Percentiles rank a stretch among this genome's conserved stretches.
phyloP scores from a whole-genome alignment of 345 rosid species.

The Citrus medica region DNA sequence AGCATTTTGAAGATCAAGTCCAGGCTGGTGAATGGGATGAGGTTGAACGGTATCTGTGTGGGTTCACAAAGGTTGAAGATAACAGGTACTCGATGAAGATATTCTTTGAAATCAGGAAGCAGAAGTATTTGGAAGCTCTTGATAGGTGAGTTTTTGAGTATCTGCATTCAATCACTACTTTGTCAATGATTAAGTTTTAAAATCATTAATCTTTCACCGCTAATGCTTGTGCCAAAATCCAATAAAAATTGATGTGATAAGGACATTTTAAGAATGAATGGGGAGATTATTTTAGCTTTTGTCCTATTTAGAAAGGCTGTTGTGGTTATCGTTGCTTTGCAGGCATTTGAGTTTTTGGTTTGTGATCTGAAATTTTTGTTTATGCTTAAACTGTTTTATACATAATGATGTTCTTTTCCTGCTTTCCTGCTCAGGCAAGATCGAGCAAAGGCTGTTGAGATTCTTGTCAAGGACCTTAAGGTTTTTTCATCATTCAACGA shows the following conservation, averaged over 20 bases:
- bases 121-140: conserved; percentile 84
- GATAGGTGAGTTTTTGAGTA: conserved; percentile 45
- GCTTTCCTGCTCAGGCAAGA: conserved; percentile 49
- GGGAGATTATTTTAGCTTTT: neutral
- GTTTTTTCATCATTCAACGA: conserved; percentile 70
- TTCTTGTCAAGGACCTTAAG: conserved; percentile 73
- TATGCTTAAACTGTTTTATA: neutral
- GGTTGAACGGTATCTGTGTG: conserved; percentile 72
- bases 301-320: neutral
- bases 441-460: conserved; percentile 76
- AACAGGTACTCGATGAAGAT: conserved; percentile 85
- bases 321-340: too few species aligned
- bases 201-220: neutral
- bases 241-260: neutral
- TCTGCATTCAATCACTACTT: neutral
- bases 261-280: neutral
- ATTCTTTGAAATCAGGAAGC: conserved; percentile 89
- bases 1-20: conserved; percentile 74
- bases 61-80: conserved; percentile 91
- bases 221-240: neutral
- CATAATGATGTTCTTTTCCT: conserved; percentile 12
- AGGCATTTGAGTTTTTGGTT: neutral
- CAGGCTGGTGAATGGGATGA: conserved; percentile 88
- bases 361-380: neutral
- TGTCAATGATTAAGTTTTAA: neutral